Conservation (phyloP, 768 basidiomycete genomes). For the Pisolithus sp. region DNA sequence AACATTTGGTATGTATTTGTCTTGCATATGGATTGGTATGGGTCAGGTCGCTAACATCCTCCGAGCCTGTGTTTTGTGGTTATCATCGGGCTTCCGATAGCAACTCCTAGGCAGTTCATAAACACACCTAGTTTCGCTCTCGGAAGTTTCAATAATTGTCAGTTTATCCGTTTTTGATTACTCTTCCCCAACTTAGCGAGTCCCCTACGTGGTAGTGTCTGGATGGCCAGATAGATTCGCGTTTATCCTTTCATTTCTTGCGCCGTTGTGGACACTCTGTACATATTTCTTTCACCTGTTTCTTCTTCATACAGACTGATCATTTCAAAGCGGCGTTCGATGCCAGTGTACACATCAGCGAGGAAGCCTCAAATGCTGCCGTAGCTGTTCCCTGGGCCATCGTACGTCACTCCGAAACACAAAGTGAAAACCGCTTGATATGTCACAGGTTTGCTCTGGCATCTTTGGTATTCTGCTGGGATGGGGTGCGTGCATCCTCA, state of each 20-base stretch:
- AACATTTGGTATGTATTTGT: constrained; percentile 6
- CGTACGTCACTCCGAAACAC: constrained; percentile 19
- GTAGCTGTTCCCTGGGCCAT: constrained; percentile 67
- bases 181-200: not conserved
- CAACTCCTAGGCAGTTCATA: constrained; percentile 51
- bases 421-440: not conserved
- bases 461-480: constrained; percentile 41
- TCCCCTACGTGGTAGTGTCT: constrained; percentile 15
- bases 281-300: not conserved
- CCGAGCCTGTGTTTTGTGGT: constrained; percentile 54
- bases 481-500: constrained; percentile 28
- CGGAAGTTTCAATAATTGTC: constrained; percentile 55
- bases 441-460: constrained; percentile 28
- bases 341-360: constrained; percentile 59
- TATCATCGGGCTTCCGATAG: constrained; percentile 61
- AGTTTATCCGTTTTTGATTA: constrained; percentile 5
- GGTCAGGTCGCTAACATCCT: not conserved
- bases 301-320: constrained; percentile 25
- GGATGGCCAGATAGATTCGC: constrained; percentile 42
- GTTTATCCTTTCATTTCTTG: constrained; percentile 36
- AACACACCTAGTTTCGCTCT: constrained; percentile 59
- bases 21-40: not conserved
- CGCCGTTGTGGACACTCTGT: constrained; percentile 34
- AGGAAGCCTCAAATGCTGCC: constrained; percentile 65
- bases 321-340: constrained; percentile 32